A percentile compares a stretch with the other conserved stretches of the same genome.
phyloP scores from a whole-genome alignment of 106 monocot genomes.

The Triglochin maritima region DNA sequence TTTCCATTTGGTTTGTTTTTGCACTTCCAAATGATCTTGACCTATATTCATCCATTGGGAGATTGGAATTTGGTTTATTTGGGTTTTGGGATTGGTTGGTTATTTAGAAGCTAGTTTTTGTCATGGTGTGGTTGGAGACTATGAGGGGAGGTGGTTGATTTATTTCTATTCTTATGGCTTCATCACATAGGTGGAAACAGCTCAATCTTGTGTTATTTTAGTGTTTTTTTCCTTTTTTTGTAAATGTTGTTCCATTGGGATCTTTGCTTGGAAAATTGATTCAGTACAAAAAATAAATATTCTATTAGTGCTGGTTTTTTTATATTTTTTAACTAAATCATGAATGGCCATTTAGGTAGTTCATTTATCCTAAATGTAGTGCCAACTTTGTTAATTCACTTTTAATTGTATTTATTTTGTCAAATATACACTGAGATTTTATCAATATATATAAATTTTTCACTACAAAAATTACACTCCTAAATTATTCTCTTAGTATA shows the following conservation, averaged over 20 bases:
- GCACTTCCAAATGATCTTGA: conserved; percentile 37
- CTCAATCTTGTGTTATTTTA: not conserved
- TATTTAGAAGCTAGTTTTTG: too few relatives aligned
- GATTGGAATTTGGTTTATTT: not conserved
- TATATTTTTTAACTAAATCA: not conserved
- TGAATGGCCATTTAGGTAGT: too few relatives aligned
- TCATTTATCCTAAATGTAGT: too few relatives aligned
- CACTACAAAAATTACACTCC: too few relatives aligned
- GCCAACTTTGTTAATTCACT: too few relatives aligned
- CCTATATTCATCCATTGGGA: conserved; percentile 36
- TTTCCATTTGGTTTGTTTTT: conserved; percentile 30
- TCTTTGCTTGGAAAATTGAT: not conserved
- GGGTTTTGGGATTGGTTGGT: too few relatives aligned
- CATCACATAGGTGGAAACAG: not conserved
- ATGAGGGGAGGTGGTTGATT: not conserved
- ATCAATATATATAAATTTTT: too few relatives aligned
- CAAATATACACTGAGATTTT: too few relatives aligned
- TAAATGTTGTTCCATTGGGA: not conserved
- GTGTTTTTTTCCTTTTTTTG: not conserved
- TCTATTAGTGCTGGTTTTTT: not conserved
- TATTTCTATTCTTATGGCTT: conserved; percentile 1
- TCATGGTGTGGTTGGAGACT: not conserved
- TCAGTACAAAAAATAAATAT: not conserved
- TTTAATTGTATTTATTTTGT: too few relatives aligned
- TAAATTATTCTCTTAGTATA: too few relatives aligned